Evolutionary conservation across 768 basidiomycete genomes (phyloP), one percentile per base, ranked within the genome.

Genomic region (Mycena latifolia): DNA sequence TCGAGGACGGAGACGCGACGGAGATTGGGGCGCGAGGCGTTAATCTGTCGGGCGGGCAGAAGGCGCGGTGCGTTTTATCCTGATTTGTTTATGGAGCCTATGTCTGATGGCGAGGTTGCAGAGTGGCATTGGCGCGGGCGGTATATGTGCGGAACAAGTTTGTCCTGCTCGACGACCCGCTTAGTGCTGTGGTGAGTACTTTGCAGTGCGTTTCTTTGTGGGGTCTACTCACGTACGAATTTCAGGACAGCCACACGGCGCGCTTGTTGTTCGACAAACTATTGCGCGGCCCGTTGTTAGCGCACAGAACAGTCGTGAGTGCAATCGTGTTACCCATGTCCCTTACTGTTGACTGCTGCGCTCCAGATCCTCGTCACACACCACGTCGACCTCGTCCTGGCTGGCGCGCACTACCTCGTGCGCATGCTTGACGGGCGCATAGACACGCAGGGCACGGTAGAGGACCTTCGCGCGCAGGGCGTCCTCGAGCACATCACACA

Each of bases 1-100:
- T 98, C 2, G 93, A 96, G 61, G 90, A 96, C 71, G 97, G 97
- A 0, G 95, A 94, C 73, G 80, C 78, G 59, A 95, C 94, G 2
- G 92, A 94, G 77, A 93, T 96, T 69, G 94, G 94, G 17, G 89
- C 88, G 17, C 82, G 89, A 83, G 86, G 53, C 15, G 81, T 94
- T 18, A 91, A 86, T 75, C 77, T 94, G 67, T 91, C 89, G 35
- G 93, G 93, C 31, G 93, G 93, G 8, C 93, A 94, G 78, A 94
- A 94, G 76, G 91, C 92, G 58, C 81, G 91, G 89, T 89, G 70
- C 45, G 55, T 55, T 7, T 35, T 14, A 7, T 14, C n/a, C 7
- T 8, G 17, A 69, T 43, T 22, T 47, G 7, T 33, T 18, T 22
- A 14, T 12, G 31, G 4, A 63, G 5, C 0, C 24, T 18, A 15